Percentiles rank a stretch among this genome's conserved stretches.
phyloP scores from a whole-genome alignment of 2,329 filamentous ascomycete species.

The Sporothrix luriei region DNA sequence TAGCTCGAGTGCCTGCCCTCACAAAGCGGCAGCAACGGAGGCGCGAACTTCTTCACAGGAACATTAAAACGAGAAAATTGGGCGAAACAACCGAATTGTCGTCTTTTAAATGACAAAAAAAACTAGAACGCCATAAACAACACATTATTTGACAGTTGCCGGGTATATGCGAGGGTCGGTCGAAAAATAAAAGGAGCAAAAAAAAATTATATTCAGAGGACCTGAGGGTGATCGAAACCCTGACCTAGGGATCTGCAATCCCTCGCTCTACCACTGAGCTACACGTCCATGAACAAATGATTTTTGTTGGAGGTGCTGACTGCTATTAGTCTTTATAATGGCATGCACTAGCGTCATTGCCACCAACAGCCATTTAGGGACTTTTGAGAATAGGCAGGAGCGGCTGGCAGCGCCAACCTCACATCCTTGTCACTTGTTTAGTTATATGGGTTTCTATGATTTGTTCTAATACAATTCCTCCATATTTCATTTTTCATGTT shows the following conservation, averaged over 20 bases:
- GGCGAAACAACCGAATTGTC: not conserved
- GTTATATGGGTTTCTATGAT: not conserved
- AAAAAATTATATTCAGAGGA: conserved; percentile 29
- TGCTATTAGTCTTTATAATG: not conserved
- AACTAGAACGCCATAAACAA: not conserved
- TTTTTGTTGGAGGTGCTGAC: not conserved
- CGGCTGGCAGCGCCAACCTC: not conserved
- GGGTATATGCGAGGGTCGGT: not conserved
- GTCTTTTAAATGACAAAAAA: not conserved
- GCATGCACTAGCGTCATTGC: not conserved
- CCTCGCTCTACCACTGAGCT: conserved; percentile 35
- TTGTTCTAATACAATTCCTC: not conserved
- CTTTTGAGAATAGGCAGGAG: no score
- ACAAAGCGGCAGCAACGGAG: not conserved
- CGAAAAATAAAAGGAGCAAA: conserved; percentile 9
- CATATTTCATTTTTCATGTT: not conserved
- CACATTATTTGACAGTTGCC: not conserved
- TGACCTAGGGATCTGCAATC: conserved; percentile 35
- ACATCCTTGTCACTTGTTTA: not conserved
- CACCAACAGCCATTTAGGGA: not conserved
- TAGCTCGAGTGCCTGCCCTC: not conserved
- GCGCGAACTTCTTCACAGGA: not conserved
- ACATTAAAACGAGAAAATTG: not conserved
- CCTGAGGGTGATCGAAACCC: conserved; percentile 34
- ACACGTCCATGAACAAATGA: conserved; percentile 30